These are phyloP conservation scores for Coccomyxa subellipsoidea DNA, from an alignment of 163 green algal species.

Conservation along the genomic window DNA sequence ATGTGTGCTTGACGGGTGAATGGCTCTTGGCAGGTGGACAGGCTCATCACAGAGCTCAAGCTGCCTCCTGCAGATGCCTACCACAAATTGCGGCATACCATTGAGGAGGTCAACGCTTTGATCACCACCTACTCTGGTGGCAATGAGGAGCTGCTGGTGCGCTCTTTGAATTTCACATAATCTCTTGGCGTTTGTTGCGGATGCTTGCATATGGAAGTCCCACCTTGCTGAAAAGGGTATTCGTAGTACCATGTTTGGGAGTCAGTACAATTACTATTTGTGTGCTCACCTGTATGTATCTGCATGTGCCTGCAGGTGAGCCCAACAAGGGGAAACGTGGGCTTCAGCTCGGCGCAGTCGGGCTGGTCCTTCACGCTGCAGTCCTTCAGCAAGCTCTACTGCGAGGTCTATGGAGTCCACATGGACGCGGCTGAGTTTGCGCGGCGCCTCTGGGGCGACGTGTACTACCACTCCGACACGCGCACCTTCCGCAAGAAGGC, in stretches of 20 bases:
- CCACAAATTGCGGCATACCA: slow-evolving; percentile 94
- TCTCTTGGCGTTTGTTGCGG: no score
- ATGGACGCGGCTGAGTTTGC: slow-evolving; percentile 79
- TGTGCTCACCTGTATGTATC: neutral
- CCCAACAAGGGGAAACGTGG: slow-evolving; percentile 86
- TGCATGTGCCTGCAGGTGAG: slow-evolving; percentile 48
- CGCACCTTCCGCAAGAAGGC: slow-evolving; percentile 43
- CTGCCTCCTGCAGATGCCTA: slow-evolving; percentile 96
- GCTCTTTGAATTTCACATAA: no score
- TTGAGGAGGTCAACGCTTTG: slow-evolving; percentile 90
- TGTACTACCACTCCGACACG: slow-evolving; percentile 77
- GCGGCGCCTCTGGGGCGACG: slow-evolving; percentile 90
- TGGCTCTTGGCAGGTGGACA: slow-evolving; percentile 70
- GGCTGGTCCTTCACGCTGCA: slow-evolving; percentile 94
- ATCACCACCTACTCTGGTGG: slow-evolving; percentile 42
- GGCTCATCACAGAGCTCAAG: slow-evolving; percentile 98
- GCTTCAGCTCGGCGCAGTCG: slow-evolving; percentile 72
- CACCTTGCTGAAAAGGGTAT: neutral
- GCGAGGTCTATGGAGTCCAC: slow-evolving; percentile 50
- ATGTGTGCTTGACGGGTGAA: neutral
- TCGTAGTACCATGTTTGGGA: neutral
- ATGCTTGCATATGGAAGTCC: no score
- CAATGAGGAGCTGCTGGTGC: slow-evolving; percentile 20
- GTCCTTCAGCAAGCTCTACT: slow-evolving; percentile 88
- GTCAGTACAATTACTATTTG: neutral